Evolutionary conservation across 2,329 filamentous ascomycete genomes (phyloP), one percentile per base, ranked within the genome.

Genomic region (Trichoderma simmonsii): DNA sequence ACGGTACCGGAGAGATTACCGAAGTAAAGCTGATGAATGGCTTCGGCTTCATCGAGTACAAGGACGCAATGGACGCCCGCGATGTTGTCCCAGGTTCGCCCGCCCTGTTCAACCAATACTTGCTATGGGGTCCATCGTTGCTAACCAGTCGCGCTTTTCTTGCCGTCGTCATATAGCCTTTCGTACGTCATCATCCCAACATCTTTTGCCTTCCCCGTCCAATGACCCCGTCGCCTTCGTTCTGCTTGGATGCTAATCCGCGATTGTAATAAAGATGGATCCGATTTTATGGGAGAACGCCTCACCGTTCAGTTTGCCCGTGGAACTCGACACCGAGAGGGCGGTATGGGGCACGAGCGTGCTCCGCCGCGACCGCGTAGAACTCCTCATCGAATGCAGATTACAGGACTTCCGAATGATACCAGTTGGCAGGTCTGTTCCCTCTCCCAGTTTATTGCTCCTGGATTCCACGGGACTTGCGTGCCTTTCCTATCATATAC

Each of bases 11-110:
- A 83, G 94, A 97, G 83, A 98, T 99, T 82, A 96, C 93, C 77
- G 96, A 99, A 86, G 95, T 99, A 86, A 99, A 99, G 87, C 90
- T 99, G 75, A 99, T 99, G 96, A 98, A 97, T 82, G 96, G 96
- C 80, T 99, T 99, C 81, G 96, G 96, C 82, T 99, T 99, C 87
- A 97, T 99, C 82, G 96, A 99, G 84, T 99, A 98, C 85, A 97
- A 98, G 84, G 96, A 98, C 85, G 91, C 94, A 72, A 93, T 98
- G 92, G 96, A 99, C 85, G 96, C 96, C 77, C 93, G 95, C 81
- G 96, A 99, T 85, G 95, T 99, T 75, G 96, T 99, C 80, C 96
- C 96, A 84, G 95, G 96, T 98, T 89, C 86, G 91, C 81, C 67
- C 48, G 28, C 65, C 43, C 61, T 62, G 4, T 18, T 28, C 30